A percentile compares a stretch with the other conserved stretches of the same genome.
Conservation (phyloP, 2,329 filamentous ascomycete genomes). For the Penicillium sp. region DNA sequence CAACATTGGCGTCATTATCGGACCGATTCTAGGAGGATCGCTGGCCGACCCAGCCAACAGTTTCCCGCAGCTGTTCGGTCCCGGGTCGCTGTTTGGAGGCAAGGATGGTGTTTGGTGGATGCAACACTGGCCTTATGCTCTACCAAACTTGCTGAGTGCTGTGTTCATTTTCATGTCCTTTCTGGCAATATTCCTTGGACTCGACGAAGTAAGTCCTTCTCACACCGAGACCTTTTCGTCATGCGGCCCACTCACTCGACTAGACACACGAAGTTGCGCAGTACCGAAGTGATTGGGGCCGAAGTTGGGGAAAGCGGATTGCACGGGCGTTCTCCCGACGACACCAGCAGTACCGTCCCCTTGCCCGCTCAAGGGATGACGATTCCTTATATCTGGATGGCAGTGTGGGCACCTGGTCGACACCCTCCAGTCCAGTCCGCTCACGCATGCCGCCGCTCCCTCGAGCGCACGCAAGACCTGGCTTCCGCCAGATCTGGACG, state of each 20-base stretch:
- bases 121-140: conserved; percentile 63
- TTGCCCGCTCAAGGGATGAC: conserved; percentile 29
- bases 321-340: conserved; percentile 26
- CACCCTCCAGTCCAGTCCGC: conserved; percentile 27
- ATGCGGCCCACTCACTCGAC: neutral
- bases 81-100: conserved; percentile 56
- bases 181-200: conserved; percentile 57
- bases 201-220: conserved; percentile 58
- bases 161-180: conserved; percentile 57
- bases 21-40: conserved; percentile 61
- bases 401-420: conserved; percentile 25
- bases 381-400: conserved; percentile 36
- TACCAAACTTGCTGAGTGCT: conserved; percentile 67
- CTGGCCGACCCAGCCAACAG: conserved; percentile 64
- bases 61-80: conserved; percentile 63
- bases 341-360: conserved; percentile 35
- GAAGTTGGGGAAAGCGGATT: conserved; percentile 39
- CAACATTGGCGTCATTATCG: conserved; percentile 63
- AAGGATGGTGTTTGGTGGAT: conserved; percentile 62
- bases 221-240: neutral
- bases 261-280: conserved; percentile 41
- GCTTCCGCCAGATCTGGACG: conserved; percentile 53
- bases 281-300: conserved; percentile 43
- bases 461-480: conserved; percentile 42
- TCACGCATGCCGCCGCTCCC: conserved; percentile 29